Conservation (phyloP, 495 filamentous ascomycete genomes). For the Aspergillus sclerotioniger region DNA sequence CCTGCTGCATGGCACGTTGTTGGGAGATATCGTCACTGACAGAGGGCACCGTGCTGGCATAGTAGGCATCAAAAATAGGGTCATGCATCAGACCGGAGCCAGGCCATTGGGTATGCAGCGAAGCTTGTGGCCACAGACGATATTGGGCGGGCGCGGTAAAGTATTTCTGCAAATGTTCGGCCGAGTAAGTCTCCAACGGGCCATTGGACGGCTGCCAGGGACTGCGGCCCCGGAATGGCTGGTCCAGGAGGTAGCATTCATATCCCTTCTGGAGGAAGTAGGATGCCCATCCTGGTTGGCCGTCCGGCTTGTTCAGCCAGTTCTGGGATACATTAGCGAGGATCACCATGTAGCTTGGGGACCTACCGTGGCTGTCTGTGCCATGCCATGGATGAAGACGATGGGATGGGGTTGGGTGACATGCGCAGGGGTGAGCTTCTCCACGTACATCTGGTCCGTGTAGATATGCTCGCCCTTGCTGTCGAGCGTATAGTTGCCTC, state of each 20-base stretch:
- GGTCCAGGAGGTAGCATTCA: constrained; percentile 46
- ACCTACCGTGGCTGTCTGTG: constrained; percentile 52
- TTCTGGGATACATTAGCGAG: constrained; percentile 24
- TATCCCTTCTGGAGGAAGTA: constrained; percentile 47
- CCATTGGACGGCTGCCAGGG: constrained; percentile 31
- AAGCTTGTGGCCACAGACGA: constrained; percentile 42
- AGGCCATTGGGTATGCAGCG: constrained; percentile 50
- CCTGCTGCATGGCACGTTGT: constrained; percentile 42
- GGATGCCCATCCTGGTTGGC: constrained; percentile 45
- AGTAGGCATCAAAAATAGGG: constrained; percentile 45
- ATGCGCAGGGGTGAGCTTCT: constrained; percentile 43
- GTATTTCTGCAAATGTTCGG: constrained; percentile 33
- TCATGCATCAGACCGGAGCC: constrained; percentile 44
- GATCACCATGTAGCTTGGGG: background rate
- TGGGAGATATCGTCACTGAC: constrained; percentile 30
- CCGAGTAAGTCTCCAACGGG: constrained; percentile 27
- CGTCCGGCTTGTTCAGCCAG: constrained; percentile 49
- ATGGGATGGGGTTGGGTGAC: constrained; percentile 38
- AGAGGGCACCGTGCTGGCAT: constrained; percentile 42
- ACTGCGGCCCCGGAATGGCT: constrained; percentile 43
- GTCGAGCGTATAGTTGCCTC: constrained; percentile 42
- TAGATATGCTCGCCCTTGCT: constrained; percentile 35
- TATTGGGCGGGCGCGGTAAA: constrained; percentile 40
- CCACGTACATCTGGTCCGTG: constrained; percentile 57
- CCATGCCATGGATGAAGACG: constrained; percentile 52